Evolutionary conservation across 2,329 filamentous ascomycete species (phyloP), one percentile per base, ranked within the genome.

Genomic region (Ophiostoma fasciatum): DNA sequence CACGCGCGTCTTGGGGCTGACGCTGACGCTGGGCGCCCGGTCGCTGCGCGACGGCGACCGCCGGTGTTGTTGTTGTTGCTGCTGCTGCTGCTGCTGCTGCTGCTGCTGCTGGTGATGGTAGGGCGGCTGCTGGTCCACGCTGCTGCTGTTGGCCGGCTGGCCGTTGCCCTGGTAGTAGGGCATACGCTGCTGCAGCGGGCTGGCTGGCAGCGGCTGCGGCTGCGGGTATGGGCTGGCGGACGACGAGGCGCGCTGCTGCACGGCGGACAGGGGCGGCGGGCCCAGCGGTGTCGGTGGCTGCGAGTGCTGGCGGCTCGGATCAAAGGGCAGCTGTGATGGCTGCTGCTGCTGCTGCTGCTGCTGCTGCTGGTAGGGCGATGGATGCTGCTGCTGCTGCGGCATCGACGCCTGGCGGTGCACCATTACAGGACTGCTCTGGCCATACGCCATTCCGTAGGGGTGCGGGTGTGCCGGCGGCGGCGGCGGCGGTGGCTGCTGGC

Each of bases 1-100:
- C 13, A 77, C 60, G 43, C 70, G 65, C 25, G 81, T 84, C 58
- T 83, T 85, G 21, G 83, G 82, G 52, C 81, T 88, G 34, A 88
- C 73, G 49, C 80, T 87, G 36, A 79, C 55, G 51, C 77, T 82
- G 33, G 69, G 63, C 42, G 82, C 80, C 48, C 78, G 70, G 37
- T 83, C 78, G 44, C 66, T 66, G 33, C 66, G 64, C 29, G 68
- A 66, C 39, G 66, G 61, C 29, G 66, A 63, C 50, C 69, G 56
- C 53, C 60, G 60, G 43, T 62, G n/a, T n/a, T n/a, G n/a, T n/a
- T n/a, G n/a, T n/a, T n/a, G n/a, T n/a, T n/a, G n/a, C n/a, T n/a
- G n/a, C n/a, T n/a, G n/a, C n/a, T n/a, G n/a, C n/a, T 19, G 11
- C 10, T 15, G 11, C 23, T 20, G 28, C 17, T 25, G 21, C 21